phyloP scores from a whole-genome alignment of 1,284 basidiomycete species.

The Cystodermella granulosa region DNA sequence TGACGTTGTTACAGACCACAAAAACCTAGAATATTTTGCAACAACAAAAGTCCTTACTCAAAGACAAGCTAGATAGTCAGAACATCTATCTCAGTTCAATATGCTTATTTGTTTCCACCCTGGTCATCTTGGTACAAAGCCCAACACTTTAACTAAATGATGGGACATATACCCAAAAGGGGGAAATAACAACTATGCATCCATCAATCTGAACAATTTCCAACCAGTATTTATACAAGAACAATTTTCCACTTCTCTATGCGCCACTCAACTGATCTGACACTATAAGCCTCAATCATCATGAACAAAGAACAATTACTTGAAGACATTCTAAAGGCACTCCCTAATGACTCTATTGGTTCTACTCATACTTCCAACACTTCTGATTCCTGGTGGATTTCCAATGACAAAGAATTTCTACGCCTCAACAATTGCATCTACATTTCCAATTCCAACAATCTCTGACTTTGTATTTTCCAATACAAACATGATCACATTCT shows the following conservation, averaged over 20 bases:
- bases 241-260: background rate
- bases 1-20: slow-evolving; percentile 20
- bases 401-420: background rate
- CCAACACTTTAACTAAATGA: background rate
- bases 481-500: background rate
- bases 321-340: slow-evolving; percentile 1
- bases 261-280: background rate
- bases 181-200: slow-evolving; percentile 1
- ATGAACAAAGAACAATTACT: slow-evolving; percentile 2
- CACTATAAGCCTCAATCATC: background rate
- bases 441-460: background rate
- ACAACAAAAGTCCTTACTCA: slow-evolving; percentile 6
- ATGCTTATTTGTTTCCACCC: background rate
- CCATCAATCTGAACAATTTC: slow-evolving; percentile 2
- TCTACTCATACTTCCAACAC: background rate
- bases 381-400: background rate
- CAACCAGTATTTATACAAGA: slow-evolving; percentile 2
- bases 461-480: background rate
- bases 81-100: background rate
- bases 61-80: background rate
- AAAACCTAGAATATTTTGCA: slow-evolving; percentile 14
- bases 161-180: slow-evolving; percentile 2
- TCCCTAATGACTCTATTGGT: background rate
- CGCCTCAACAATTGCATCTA: slow-evolving; percentile 1
- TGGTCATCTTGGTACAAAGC: background rate